Conservation (phyloP, 2,329 filamentous ascomycete species). For the Cladophialophora bantiana region DNA sequence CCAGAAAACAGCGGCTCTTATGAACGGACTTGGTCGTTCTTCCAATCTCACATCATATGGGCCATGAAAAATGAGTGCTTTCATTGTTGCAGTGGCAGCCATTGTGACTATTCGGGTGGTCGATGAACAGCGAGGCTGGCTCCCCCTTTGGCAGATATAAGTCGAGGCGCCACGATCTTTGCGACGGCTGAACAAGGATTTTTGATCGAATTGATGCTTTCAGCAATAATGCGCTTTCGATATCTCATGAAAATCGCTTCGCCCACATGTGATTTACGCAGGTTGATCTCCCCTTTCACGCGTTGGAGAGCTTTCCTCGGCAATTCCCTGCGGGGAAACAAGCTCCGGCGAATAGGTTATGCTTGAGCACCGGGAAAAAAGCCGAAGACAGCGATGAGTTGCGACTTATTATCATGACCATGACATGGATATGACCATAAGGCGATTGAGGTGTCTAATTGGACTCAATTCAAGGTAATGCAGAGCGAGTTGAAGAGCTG, state of each 20-base stretch:
- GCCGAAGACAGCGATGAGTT: background rate
- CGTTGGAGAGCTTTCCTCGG: slow-evolving; percentile 1
- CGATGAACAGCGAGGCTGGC: background rate
- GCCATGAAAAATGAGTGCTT: slow-evolving; percentile 22
- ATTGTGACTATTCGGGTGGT: background rate
- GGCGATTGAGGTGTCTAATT: background rate
- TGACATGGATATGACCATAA: background rate
- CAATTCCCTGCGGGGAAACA: slow-evolving; percentile 1
- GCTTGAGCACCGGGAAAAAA: background rate
- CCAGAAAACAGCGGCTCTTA: background rate
- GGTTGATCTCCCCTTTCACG: background rate
- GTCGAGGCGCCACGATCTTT: background rate
- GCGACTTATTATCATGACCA: background rate
- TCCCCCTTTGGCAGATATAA: background rate
- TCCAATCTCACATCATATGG: slow-evolving; percentile 24
- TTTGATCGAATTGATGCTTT: background rate
- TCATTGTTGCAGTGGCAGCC: slow-evolving; percentile 7
- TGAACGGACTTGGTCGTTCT: slow-evolving; percentile 9
- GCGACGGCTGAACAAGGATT: background rate
- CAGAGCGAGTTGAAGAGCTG: background rate
- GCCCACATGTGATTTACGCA: background rate
- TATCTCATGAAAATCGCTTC: background rate
- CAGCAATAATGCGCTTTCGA: background rate
- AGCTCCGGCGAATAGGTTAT: background rate
- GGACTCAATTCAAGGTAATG: background rate